These are phyloP conservation scores for Penicillium taxi DNA, from an alignment of 495 filamentous ascomycete species.

Conservation along the genomic window DNA sequence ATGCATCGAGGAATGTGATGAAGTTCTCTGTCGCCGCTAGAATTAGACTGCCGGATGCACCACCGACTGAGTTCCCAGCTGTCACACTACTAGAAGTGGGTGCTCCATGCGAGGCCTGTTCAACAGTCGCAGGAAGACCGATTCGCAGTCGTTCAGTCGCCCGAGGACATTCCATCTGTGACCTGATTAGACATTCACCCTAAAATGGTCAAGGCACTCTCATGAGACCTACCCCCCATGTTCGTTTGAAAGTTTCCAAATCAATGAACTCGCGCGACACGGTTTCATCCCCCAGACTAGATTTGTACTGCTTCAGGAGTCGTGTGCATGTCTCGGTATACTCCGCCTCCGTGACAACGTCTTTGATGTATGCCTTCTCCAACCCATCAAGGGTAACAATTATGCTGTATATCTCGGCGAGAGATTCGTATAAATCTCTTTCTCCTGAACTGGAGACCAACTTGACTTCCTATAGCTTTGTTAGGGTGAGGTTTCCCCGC, in stretches of 20 bases:
- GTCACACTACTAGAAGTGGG: slow-evolving; percentile 33
- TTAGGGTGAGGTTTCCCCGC: slow-evolving; percentile 16
- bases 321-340: slow-evolving; percentile 94
- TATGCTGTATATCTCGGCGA: slow-evolving; percentile 96
- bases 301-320: slow-evolving; percentile 93
- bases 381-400: slow-evolving; percentile 91
- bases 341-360: slow-evolving; percentile 82
- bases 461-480: slow-evolving; percentile 70
- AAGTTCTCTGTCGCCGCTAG: slow-evolving; percentile 91
- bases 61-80: slow-evolving; percentile 28
- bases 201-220: not conserved
- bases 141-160: slow-evolving; percentile 89
- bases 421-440: slow-evolving; percentile 87
- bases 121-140: slow-evolving; percentile 65
- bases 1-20: slow-evolving; percentile 93
- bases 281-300: slow-evolving; percentile 77
- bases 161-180: slow-evolving; percentile 84
- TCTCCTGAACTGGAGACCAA: slow-evolving; percentile 75
- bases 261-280: slow-evolving; percentile 77
- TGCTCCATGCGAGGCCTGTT: slow-evolving; percentile 42
- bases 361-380: slow-evolving; percentile 94
- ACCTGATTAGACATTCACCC: slow-evolving; percentile 4
- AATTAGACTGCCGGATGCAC: slow-evolving; percentile 65
- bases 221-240: slow-evolving; percentile 67
- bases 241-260: slow-evolving; percentile 85